phyloP scores from a whole-genome alignment of 768 basidiomycete species.

The Auriscalpium microsporum region DNA sequence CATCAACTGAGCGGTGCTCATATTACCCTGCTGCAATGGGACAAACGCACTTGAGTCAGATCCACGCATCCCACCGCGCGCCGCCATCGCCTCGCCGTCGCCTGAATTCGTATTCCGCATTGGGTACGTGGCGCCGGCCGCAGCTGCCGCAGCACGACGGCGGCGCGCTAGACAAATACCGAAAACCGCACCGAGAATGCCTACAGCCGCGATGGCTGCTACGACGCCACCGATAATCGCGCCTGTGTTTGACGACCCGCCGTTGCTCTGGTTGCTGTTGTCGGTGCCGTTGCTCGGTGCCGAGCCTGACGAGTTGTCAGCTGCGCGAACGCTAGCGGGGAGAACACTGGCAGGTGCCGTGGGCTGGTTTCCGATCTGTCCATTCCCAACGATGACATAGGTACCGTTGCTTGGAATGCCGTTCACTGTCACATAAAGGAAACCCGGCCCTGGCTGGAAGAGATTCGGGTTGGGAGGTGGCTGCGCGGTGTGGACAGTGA shows the following conservation, averaged over 20 bases:
- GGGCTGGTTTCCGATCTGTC: constrained; percentile 67
- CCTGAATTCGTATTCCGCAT: constrained; percentile 27
- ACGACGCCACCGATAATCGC: constrained; percentile 43
- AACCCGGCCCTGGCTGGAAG: constrained; percentile 82
- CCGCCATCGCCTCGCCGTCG: constrained; percentile 23
- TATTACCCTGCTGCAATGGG: constrained; percentile 58
- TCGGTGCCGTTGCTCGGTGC: constrained; percentile 25
- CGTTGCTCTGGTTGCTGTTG: constrained; percentile 8
- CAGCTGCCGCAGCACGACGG: constrained; percentile 30
- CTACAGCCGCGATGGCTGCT: constrained; percentile 44
- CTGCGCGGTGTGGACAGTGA: constrained; percentile 74
- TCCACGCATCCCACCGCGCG: constrained; percentile 27
- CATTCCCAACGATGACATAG: constrained; percentile 71
- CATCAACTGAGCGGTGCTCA: constrained; percentile 40
- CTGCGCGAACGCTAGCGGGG: constrained; percentile 37
- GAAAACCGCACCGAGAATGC: constrained; percentile 41
- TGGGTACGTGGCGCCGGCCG: constrained; percentile 26
- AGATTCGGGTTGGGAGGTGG: constrained; percentile 78
- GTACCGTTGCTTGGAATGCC: constrained; percentile 80
- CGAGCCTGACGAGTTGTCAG: constrained; percentile 28
- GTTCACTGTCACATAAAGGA: constrained; percentile 75
- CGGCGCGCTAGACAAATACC: constrained; percentile 46
- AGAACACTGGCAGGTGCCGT: constrained; percentile 34
- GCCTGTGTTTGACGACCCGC: constrained; percentile 30
- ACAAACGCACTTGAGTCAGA: constrained; percentile 66